Percentiles rank a stretch among this genome's conserved stretches.
Evolutionary conservation across 73 alveolate species (phyloP).

Genomic region (Paramecium sonneborni): DNA sequence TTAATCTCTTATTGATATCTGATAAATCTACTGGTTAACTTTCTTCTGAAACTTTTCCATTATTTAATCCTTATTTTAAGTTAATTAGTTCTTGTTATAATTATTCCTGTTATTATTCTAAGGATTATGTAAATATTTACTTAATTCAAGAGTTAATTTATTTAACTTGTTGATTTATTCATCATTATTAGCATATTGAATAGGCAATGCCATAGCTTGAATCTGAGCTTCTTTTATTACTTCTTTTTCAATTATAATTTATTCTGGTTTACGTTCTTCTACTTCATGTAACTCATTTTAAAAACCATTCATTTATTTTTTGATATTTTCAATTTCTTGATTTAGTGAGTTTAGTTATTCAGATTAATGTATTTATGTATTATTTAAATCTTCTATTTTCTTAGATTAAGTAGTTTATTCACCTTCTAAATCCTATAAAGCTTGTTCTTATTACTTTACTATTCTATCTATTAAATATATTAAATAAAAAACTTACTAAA

Average conservation of each 20-base stretch:
- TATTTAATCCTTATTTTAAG: not conserved
- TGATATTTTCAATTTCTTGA: not conserved
- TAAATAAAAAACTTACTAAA: not conserved
- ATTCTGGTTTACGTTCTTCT: conserved; percentile 8
- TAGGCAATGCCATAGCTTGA: not conserved
- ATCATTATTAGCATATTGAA: not conserved
- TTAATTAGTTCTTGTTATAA: not conserved
- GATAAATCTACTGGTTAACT: not conserved
- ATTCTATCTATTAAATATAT: not conserved
- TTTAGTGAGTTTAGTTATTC: not conserved
- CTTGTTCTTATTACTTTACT: not conserved
- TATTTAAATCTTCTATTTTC: not conserved
- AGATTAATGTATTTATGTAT: not conserved
- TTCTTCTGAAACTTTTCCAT: not conserved
- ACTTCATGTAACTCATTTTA: not conserved
- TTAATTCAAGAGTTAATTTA: not conserved
- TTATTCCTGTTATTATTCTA: not conserved
- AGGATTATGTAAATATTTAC: not conserved
- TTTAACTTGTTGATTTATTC: not conserved
- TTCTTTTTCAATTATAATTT: not conserved
- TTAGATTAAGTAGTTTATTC: not conserved
- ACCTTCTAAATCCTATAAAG: not conserved
- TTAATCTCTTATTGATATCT: not conserved
- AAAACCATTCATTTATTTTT: not conserved
- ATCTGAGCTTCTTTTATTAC: not conserved